These are phyloP conservation scores for Berberis vulgaris DNA, from an alignment of 164 flowering plant genomes.

Conservation along the genomic window DNA sequence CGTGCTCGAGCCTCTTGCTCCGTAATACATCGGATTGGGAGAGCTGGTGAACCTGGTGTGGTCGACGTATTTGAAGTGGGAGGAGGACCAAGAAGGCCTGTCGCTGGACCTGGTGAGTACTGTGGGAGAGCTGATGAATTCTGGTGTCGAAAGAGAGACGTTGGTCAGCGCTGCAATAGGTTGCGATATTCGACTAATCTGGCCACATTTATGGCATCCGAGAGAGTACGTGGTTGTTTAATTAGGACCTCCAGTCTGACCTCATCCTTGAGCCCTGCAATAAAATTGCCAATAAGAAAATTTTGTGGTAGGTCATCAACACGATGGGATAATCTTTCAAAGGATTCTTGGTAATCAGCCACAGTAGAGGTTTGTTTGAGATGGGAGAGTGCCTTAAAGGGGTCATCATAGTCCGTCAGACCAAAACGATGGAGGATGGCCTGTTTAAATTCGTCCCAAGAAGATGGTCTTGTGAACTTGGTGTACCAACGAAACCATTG, in stretches of 20 bases:
- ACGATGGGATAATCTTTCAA: not conserved
- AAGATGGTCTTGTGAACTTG: not conserved
- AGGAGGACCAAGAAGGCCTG: not conserved
- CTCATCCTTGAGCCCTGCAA: not conserved
- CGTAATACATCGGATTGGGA: not conserved
- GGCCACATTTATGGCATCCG: not conserved
- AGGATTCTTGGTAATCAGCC: not conserved
- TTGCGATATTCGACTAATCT: not conserved
- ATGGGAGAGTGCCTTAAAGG: not conserved
- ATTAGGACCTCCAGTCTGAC: not conserved
- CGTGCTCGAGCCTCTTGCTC: not conserved
- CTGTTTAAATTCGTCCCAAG: conserved; percentile 2
- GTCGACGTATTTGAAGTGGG: not conserved
- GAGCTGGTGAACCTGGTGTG: not conserved
- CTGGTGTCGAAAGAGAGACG: not conserved
- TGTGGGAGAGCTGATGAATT: not conserved
- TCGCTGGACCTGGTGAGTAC: not conserved
- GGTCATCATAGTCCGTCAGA: conserved; percentile 5
- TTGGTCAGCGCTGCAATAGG: not conserved
- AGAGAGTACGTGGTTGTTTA: not conserved
- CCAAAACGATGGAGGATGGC: not conserved
- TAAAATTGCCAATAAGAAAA: not conserved
- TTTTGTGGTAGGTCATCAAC: not conserved
- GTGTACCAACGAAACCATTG: conserved; percentile 1
- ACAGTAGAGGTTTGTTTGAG: not conserved